Conservation (phyloP, 2,329 filamentous ascomycete genomes). For the Leptographium procerum region DNA sequence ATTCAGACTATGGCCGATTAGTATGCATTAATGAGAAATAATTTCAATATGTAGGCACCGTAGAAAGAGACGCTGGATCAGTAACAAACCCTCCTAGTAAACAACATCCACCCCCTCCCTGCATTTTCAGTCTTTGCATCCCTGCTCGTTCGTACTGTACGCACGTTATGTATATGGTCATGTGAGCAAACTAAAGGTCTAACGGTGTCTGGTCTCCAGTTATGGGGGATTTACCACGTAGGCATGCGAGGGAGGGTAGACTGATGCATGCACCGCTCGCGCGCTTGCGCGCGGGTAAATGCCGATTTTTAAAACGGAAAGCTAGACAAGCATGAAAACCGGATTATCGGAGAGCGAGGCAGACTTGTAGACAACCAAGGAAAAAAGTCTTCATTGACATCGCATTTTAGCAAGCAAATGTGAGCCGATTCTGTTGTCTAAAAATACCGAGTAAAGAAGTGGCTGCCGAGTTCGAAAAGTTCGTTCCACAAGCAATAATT, state of each 20-base stretch:
- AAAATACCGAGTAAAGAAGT: not conserved
- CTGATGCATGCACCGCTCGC: slow-evolving; percentile 1
- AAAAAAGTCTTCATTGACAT: not conserved
- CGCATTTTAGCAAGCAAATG: not conserved
- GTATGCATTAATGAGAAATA: not conserved
- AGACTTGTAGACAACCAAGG: not conserved
- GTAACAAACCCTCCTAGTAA: not conserved
- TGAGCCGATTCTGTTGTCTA: not conserved
- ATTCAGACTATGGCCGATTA: not conserved
- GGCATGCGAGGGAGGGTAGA: not conserved
- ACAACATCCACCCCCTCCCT: not conserved
- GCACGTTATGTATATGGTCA: not conserved
- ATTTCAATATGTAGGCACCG: not conserved
- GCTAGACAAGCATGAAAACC: not conserved
- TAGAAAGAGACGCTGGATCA: not conserved
- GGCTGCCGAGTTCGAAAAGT: not conserved
- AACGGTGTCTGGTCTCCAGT: not conserved
- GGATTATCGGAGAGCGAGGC: not conserved
- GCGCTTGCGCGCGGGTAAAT: not conserved
- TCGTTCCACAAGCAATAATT: not conserved
- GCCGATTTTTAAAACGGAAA: not conserved
- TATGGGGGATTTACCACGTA: not conserved
- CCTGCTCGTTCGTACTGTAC: not conserved
- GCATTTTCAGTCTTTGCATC: not conserved
- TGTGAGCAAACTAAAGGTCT: not conserved